Evolutionary conservation across 139 green algal species (phyloP), one percentile per base, ranked within the genome.

Genomic region (Chlorella sp.): DNA sequence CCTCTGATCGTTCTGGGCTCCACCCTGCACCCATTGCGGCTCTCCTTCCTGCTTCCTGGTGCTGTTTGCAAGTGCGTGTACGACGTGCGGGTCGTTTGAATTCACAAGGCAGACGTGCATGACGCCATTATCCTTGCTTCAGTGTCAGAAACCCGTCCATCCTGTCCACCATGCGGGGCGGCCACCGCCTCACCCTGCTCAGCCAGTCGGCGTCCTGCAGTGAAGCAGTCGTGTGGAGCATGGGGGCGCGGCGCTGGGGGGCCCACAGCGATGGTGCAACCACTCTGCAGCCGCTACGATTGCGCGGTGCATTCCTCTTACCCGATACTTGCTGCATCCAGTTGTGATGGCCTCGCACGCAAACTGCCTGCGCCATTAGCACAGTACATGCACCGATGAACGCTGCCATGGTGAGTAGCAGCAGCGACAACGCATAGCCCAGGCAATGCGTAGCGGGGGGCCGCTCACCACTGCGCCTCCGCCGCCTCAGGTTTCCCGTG

Each of bases 151-250:
- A 81, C 35, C 74, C 73, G 22, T 71, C 2, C 86, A 91, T 81
- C 31, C 51, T 50, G 2, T 51, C 50, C 71, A n/a, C 78, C 90
- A 95, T 95, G 35, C 78, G 31, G 0, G 90, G 90, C 22, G 90
- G 90, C 90, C 87, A 92, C 34, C 90, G 79, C 5, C 90, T 76
- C n/a, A 97, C 89, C 23, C 74, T 62, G 0, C 2, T 0, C 71
- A 97, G 72, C 91, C 91, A 97, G 42, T 96, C 88, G 10, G 33
- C 2, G 67, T 96, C 91, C 42, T 77, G 42, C 42, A 55, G 17
- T 55, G 42, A 24, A 17, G 42, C 10, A 24, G 42, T 10, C 42
- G 42, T 55, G 42, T 55, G 42, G 10, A 24, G 42, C 10, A 55
- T 55, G 42, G 42, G 42, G 42, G 42, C 42, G 17, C n/a, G n/a